Conservation (phyloP, 495 filamentous ascomycete genomes). For the Clavariopsis aquatica region DNA sequence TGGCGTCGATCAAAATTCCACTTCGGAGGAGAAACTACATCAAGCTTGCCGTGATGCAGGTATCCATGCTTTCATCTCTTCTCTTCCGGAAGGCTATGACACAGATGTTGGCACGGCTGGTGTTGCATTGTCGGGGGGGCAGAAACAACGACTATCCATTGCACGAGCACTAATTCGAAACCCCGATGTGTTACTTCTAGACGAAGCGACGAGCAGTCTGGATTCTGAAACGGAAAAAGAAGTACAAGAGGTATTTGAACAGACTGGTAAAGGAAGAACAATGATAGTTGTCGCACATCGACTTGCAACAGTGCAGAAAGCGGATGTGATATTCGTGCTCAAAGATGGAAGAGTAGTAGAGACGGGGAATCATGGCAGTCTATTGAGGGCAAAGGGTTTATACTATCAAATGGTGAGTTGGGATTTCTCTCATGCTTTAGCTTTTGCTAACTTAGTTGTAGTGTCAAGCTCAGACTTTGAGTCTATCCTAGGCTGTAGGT, state of each 20-base stretch:
- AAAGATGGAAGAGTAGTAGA: conserved; percentile 74
- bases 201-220: conserved; percentile 80
- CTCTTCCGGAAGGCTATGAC: conserved; percentile 66
- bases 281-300: conserved; percentile 40
- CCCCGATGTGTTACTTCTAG: conserved; percentile 70
- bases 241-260: conserved; percentile 72
- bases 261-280: conserved; percentile 32
- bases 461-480: conserved; percentile 41
- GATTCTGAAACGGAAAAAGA: conserved; percentile 82
- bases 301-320: conserved; percentile 59
- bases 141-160: conserved; percentile 81
- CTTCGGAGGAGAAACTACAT: neutral
- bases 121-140: conserved; percentile 75
- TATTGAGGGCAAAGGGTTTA: conserved; percentile 65
- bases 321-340: conserved; percentile 82
- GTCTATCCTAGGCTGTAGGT: neutral
- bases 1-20: conserved; percentile 47
- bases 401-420: conserved; percentile 73
- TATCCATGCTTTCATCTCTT: conserved; percentile 41
- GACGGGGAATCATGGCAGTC: conserved; percentile 67
- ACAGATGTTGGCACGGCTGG: conserved; percentile 78
- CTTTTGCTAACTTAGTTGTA: conserved; percentile 22
- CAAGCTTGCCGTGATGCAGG: conserved; percentile 39
- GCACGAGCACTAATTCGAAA: conserved; percentile 72
- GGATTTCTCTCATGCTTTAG: neutral